Conservation (phyloP, 441 rosid genomes). For the Heliophila coronopifolia region DNA sequence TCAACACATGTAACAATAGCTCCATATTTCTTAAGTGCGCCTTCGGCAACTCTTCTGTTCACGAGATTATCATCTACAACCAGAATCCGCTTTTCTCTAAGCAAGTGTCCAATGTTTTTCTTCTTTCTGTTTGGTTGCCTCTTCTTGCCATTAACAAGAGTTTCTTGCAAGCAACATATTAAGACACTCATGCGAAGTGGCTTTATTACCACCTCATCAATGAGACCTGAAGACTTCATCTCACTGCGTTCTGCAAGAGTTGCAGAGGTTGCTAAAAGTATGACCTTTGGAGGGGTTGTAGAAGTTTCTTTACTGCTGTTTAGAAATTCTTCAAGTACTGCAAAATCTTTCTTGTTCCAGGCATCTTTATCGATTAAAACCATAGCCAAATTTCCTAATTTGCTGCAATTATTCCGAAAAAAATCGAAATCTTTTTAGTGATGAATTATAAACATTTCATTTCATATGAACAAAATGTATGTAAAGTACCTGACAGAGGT, state of each 20-base stretch:
- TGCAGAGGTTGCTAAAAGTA: conserved; percentile 56
- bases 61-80: conserved; percentile 91
- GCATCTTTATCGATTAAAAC: conserved; percentile 69
- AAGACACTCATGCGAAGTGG: conserved; percentile 69
- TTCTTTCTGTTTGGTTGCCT: conserved; percentile 44
- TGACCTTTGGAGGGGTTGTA: conserved; percentile 42
- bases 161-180: conserved; percentile 74
- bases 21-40: conserved; percentile 90
- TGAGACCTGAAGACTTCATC: conserved; percentile 45
- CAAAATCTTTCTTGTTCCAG: conserved; percentile 52
- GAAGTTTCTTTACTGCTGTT: conserved; percentile 28
- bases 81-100: conserved; percentile 68
- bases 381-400: conserved; percentile 38
- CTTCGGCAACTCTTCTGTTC: conserved; percentile 87
- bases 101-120: conserved; percentile 39
- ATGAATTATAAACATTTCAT: neutral
- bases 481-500: conserved; percentile 31
- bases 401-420: conserved; percentile 29
- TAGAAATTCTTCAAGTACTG: conserved; percentile 33
- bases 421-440: neutral
- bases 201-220: conserved; percentile 58
- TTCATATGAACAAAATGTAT: neutral
- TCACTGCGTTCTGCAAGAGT: conserved; percentile 38
- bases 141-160: conserved; percentile 56
- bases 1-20: conserved; percentile 79